These are phyloP conservation scores for Alternaria consortialis DNA, from an alignment of 2,329 filamentous ascomycete genomes.

Conservation along the genomic window DNA sequence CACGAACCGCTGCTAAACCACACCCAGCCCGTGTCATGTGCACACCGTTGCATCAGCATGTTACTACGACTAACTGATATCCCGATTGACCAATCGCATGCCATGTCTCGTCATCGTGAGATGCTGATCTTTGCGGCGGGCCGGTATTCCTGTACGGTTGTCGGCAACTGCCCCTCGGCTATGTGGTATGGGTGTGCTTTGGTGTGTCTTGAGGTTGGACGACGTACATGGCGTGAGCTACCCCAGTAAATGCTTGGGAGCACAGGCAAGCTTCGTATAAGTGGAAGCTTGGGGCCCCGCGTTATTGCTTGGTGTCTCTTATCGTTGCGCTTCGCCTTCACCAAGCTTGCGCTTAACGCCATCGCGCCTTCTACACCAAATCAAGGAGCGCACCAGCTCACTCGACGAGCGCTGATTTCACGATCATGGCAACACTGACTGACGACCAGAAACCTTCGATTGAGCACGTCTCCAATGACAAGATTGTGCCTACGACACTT, in stretches of 20 bases:
- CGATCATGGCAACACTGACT: conserved; percentile 28
- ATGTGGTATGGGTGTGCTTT: neutral
- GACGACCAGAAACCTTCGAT: conserved; percentile 33
- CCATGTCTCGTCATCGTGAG: neutral
- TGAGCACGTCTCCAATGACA: conserved; percentile 37
- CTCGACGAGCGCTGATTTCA: neutral
- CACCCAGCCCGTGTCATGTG: neutral
- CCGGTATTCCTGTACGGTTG: conserved; percentile 12
- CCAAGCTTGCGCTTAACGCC: neutral
- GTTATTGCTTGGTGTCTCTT: conserved; percentile 15
- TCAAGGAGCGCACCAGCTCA: neutral
- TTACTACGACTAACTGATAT: neutral
- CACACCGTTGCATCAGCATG: conserved; percentile 9
- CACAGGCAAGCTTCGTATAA: conserved; percentile 28
- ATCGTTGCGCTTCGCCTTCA: neutral
- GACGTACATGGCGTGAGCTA: conserved; percentile 20
- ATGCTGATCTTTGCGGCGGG: conserved; percentile 1
- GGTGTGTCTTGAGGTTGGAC: neutral
- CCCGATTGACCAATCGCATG: neutral
- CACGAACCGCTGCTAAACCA: conserved; percentile 2
- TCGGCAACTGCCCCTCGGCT: conserved; percentile 2
- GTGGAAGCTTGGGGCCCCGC: conserved; percentile 22
- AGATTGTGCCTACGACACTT: conserved; percentile 10
- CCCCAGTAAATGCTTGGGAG: neutral
- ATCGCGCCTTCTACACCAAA: neutral